Evolutionary conservation across 2,329 filamentous ascomycete species (phyloP), one percentile per base, ranked within the genome.

Genomic region (Aspergillus candidus): DNA sequence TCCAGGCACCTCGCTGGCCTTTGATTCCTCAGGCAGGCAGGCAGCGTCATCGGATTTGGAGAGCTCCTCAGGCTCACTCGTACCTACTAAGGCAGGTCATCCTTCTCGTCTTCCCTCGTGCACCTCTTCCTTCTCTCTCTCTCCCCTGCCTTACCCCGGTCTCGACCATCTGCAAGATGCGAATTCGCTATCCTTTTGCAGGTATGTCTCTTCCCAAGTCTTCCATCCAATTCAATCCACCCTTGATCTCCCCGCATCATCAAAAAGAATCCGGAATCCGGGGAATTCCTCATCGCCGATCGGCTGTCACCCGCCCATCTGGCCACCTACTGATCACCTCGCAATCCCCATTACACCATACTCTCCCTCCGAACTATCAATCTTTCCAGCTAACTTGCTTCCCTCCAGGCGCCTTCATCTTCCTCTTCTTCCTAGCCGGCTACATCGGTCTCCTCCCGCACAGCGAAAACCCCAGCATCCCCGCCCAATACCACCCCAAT

Each of bases 121-220:
- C 43, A 36, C 22, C 17, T 45, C 15, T 35, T 10, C n/a, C 15
- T 30, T 27, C 34, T 42, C 35, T 38, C 32, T 30, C 37, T 37
- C 10, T 15, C 31, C 15, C 35, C 47, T 48, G 41, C 44, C 50
- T 44, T 43, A 46, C 48, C 44, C 51, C 45, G 50, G 30, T 41
- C 38, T 14, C 18, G 18, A n/a, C 44, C 46, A 36, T 14, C 33
- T 42, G 32, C 54, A 66, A 53, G 17, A 93, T 94, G 85, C 86
- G 87, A 68, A 88, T 96, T 72, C 82, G 90, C 62, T 79, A 89
- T 59, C 85, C 86, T 43, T 94, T 95, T 64, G 88, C 88, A 72
- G 87, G 90, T 93, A 73, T 61, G 80, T 72, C 49, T 35, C 33
- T 38, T 41, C 14, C 41, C 37, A 34, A 22, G 30, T 15, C 3